A percentile compares a stretch with the other conserved stretches of the same genome.
These are phyloP conservation scores for Moesziomyces globuligerus DNA, from an alignment of 1,284 basidiomycete species.

Conservation along the genomic window DNA sequence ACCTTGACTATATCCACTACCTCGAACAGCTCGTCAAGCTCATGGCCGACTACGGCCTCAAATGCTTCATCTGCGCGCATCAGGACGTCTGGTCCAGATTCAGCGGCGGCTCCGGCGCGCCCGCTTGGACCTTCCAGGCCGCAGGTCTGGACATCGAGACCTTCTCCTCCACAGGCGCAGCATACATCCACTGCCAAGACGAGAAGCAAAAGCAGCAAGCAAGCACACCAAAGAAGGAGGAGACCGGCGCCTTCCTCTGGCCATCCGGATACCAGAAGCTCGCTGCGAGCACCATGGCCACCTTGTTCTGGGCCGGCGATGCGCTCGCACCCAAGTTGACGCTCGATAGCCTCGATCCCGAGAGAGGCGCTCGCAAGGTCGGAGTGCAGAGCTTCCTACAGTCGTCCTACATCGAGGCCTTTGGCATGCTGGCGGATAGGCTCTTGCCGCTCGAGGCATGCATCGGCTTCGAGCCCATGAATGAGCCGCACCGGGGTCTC, in stretches of 20 bases:
- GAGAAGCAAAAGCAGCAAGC: slow-evolving; percentile 15
- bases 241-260: slow-evolving; percentile 63
- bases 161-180: slow-evolving; percentile 57
- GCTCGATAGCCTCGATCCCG: background rate
- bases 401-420: slow-evolving; percentile 81
- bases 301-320: slow-evolving; percentile 66
- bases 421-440: slow-evolving; percentile 75
- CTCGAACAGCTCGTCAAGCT: slow-evolving; percentile 77
- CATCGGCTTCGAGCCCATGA: slow-evolving; percentile 89
- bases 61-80: slow-evolving; percentile 77
- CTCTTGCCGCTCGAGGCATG: slow-evolving; percentile 81
- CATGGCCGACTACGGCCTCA: slow-evolving; percentile 82
- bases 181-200: slow-evolving; percentile 59
- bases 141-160: slow-evolving; percentile 53
- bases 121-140: slow-evolving; percentile 73
- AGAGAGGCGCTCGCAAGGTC: slow-evolving; percentile 36
- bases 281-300: slow-evolving; percentile 68
- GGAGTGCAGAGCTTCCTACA: slow-evolving; percentile 84
- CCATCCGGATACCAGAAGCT: slow-evolving; percentile 66
- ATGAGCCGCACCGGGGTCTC: slow-evolving; percentile 95
- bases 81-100: slow-evolving; percentile 89
- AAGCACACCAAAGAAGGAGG: slow-evolving; percentile 31
- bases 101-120: slow-evolving; percentile 76
- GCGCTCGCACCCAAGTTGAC: slow-evolving; percentile 80
- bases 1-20: slow-evolving; percentile 84